Base-by-base conservation (phyloP, 192 early-diverging fungal genomes). In the Tieghemiomyces parasiticus region DNA sequence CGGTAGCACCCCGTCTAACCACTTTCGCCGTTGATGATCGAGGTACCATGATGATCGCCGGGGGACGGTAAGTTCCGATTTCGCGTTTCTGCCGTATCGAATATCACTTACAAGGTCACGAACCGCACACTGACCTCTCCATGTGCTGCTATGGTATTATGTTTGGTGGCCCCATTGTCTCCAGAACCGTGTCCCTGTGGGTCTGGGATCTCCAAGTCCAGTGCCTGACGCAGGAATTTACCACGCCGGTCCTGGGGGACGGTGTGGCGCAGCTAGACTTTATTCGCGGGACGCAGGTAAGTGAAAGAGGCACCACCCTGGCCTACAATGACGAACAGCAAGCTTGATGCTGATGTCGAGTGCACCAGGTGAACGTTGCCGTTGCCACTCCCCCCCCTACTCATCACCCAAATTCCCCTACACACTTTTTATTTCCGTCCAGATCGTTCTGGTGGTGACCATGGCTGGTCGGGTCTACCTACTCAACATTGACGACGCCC, bases 211-310 rank as follows among this genome's bases (percentile, higher is more conserved):
- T 54, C 12, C 52, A 6, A 3, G 4, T 8, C 6, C 6, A 54
- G 29, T 8, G 25, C 8, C 30, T 54, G 28, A 3, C 8, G 3
- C 52, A 54, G 32, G 52, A 54, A 54, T 54, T 54, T 34, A 54
- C 52, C 26, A 54, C 52, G 13, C 52, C 52, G 8, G 52, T 54
- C 4, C n/a, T 54, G 52, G 52, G 52, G 3, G 52, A 54, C 29
- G 52, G 52, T 31, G n/a, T 34, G 25, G 32, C 30, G 8, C 52
- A 54, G 29, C 24, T 54, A 4, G 52, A 54, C 12, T 54, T 54
- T 54, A 13, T 54, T 31, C 25, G 52, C 30, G 9, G 8, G 22
- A 4, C 14, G n/a, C 4, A 48, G 47, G 47, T 48, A 48, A 48
- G 47, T 42, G 16, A 42, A 42, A 42, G 38, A 16, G 38, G 38